Conservation (phyloP, 1,284 basidiomycete species). For the Moesziomyces sp. region DNA sequence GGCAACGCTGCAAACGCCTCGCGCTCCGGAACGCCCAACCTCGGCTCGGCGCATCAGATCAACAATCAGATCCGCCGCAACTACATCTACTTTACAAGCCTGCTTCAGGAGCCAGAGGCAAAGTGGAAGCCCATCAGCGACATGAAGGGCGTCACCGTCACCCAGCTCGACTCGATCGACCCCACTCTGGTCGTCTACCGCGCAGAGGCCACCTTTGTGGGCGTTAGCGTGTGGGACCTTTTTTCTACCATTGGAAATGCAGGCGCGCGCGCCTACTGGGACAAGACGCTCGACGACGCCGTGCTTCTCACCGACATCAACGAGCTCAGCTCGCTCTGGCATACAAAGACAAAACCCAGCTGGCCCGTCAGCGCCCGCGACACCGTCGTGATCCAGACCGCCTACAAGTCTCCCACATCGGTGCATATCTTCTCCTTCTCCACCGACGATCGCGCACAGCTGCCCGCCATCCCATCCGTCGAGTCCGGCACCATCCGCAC, state of each 20-base stretch:
- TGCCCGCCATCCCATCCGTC: constrained; percentile 79
- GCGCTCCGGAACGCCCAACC: constrained; percentile 71
- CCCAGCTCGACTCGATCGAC: constrained; percentile 94
- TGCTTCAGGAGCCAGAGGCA: constrained; percentile 96
- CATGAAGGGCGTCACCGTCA: constrained; percentile 80
- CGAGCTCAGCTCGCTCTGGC: constrained; percentile 77
- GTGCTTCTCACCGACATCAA: constrained; percentile 81
- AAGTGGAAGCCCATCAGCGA: constrained; percentile 93
- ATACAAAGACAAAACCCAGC: constrained; percentile 46
- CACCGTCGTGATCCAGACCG: constrained; percentile 88
- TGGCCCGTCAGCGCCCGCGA: constrained; percentile 77
- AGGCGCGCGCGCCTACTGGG: constrained; percentile 85
- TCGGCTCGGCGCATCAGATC: constrained; percentile 69
- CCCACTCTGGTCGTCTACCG: constrained; percentile 95
- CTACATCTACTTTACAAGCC: constrained; percentile 95
- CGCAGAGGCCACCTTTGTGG: constrained; percentile 97
- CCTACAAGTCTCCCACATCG: constrained; percentile 91
- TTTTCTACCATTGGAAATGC: constrained; percentile 86
- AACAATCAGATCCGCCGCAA: constrained; percentile 85
- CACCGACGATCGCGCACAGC: constrained; percentile 85
- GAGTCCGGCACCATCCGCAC: constrained; percentile 83
- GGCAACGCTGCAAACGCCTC: constrained; percentile 69
- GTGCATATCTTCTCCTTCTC: constrained; percentile 97
- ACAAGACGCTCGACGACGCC: constrained; percentile 87
- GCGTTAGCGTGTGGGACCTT: constrained; percentile 95